Evolutionary conservation across 441 rosid species (phyloP), one percentile per base, ranked within the genome.

Genomic region (Caryocar brasiliense): DNA sequence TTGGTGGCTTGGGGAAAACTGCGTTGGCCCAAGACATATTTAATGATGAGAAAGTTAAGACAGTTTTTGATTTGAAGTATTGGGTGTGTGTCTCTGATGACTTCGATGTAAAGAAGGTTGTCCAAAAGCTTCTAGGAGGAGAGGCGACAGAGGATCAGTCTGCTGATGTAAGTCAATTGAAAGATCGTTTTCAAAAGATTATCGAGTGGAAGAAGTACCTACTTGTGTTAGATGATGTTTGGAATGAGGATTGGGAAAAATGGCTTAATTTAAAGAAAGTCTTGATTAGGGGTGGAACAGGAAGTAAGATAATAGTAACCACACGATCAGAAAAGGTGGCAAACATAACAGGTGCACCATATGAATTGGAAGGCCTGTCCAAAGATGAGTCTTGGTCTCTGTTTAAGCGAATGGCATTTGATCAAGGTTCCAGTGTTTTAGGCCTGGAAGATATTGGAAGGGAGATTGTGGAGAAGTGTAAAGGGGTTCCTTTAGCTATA

Each of bases 1-100:
- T 70, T 9, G 71, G 73, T 4, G 71, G 79, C 0, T 14, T 72
- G 2, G 78, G 78, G 5, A 76, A 76, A 36, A 72, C 65, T 0
- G 49, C 76, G 1, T 66, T 76, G 6, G 76, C 75, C 25, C 71
- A 72, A 24, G 18, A 40, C 3, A 60, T 60, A 0, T 76, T 52
- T 13, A 59, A 61, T 23, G 67, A 66, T 58, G 65, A 57, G 10
- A 40, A 6, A 5, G 58, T 66, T 2, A 30, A 12, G 17, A 41
- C 10, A 0, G 14, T 5, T 36, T 76, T 76, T n/a, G 56, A 64
- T 0, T 7, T 36, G 13, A 54, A 35, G 36, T 30, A 59, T 5
- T 70, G 79, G 76, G 66, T 61, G 3, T 60, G 64, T 25, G 67
- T 70, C 2, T 51, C 70, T 3, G 48, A 66, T 11, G 44, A 28